Evolutionary conservation across 1,284 basidiomycete genomes (phyloP), one percentile per base, ranked within the genome.

Genomic region (Ceratobasidium sp.): DNA sequence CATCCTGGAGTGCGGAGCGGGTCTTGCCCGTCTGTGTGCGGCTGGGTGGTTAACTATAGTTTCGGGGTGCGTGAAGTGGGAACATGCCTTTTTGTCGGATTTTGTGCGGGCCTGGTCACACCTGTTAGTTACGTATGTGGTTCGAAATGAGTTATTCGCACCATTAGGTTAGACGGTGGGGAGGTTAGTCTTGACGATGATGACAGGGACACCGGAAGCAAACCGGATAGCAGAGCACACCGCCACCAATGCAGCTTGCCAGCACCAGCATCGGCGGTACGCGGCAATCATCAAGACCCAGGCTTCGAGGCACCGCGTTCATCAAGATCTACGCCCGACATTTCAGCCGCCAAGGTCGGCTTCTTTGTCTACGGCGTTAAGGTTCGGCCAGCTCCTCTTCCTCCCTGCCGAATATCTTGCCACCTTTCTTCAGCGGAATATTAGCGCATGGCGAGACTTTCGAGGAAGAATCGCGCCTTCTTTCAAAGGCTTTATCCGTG

Each of bases 1-100:
- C 96, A 87, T 98, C 97, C 87, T 95, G 91, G 85, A 98, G 94
- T 80, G 96, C 96, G 80, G 95, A 96, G 87, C 95, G 95, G 84
- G 91, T 91, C 90, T 96, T 96, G 87, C 92, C 88, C 83, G 92
- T 91, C 93, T 95, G 49, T 28, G 44, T 40, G 60, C 18, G 23
- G 42, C n/a, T 61, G 20, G 33, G 20, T 42, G 40, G 40, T 49
- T 28, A 61, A 73, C n/a, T 15, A 23, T 49, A 5, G 33, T 23
- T 9, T 40, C 5, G 44, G 23, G n/a, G 9, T 28, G n/a, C 28
- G 26, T n/a, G 26, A 49, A 26, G 28, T n/a, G 46, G 26, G 15
- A 20, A 46, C 72, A 49, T 64, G 61, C 72, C 72, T 75, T 66
- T 75, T 75, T 75, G 44, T 75, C 72, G 61, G 72, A 64, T 75